Conservation (phyloP, 208 protist genomes). For the Naegleria lovaniensis region DNA sequence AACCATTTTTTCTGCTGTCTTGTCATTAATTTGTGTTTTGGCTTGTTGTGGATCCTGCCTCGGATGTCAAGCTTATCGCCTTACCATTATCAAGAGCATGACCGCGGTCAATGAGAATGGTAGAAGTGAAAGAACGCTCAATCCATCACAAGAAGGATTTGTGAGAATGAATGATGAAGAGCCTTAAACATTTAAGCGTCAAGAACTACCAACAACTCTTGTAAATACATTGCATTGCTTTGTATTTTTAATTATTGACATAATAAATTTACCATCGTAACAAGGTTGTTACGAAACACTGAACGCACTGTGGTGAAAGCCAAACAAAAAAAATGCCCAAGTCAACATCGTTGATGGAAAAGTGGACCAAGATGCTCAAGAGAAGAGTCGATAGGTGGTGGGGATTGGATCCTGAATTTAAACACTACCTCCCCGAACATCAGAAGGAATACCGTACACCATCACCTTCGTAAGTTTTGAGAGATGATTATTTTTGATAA, state of each 20-base stretch:
- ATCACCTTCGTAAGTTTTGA: background rate
- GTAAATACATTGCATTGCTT: too few relatives aligned
- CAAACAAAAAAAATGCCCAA: background rate
- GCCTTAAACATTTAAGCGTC: too few relatives aligned
- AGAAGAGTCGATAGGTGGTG: background rate
- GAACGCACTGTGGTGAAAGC: too few relatives aligned
- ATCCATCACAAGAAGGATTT: too few relatives aligned
- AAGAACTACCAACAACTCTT: too few relatives aligned
- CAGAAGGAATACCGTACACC: background rate
- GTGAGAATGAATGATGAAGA: too few relatives aligned
- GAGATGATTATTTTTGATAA: background rate
- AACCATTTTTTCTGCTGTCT: background rate
- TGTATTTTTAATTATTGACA: too few relatives aligned
- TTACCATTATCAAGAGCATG: background rate
- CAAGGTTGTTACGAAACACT: too few relatives aligned
- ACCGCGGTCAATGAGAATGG: too few relatives aligned
- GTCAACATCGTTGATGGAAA: background rate
- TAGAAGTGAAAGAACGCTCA: too few relatives aligned
- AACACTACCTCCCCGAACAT: background rate
- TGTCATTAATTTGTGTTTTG: background rate
- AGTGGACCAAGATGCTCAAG: background rate
- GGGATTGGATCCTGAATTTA: conserved; percentile 14
- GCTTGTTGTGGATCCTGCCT: background rate
- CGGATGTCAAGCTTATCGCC: background rate
- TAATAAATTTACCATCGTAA: too few relatives aligned